Base-by-base conservation (phyloP, 1,284 basidiomycete genomes). In the Paramarasmius palmivorus region DNA sequence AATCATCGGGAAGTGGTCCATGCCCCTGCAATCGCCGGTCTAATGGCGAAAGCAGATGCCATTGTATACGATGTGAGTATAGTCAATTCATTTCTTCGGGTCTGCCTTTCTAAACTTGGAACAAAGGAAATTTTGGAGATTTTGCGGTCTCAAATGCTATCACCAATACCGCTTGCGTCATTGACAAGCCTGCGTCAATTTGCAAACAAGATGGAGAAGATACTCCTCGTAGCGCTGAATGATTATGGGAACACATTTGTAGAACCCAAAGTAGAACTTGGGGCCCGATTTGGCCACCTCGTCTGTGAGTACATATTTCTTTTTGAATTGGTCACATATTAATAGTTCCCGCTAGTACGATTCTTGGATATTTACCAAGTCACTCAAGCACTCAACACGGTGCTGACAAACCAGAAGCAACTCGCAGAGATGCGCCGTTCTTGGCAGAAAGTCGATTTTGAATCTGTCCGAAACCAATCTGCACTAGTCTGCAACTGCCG, bases 171-270 rank as follows among this genome's bases (percentile, higher is more conserved):
- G 1, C 72, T 87, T 5, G 64, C 82, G 35, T 83, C 89, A 4
- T 69, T 93, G 49, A 79, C 80, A 15, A 87, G 80, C 61, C 73
- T 93, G 54, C 85, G 91, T 40, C 87, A 90, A 65, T 75, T 93
- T 52, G 91, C 90, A n/a, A 83, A 90, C 65, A 92, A 92, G 73
- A 92, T 93, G 91, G 90, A 93, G 67, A 92, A 93, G 69, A 89
- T 93, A 49, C 74, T 93, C 19, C 74, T 93, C 32, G 77, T 88
- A 41, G 88, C 92, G 25, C 74, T 93, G 32, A 90, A 92, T 59
- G 81, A 81, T 59, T 93, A 92, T 59, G 89, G 90, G 10, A 89
- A 89, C 61, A 92, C 89, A n/a, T 93, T 93, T 69, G 89, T 93
- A 44, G 91, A 93, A 67, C 91, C 90, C 47, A 93, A 93, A 68